Evolutionary conservation across 2,329 filamentous ascomycete genomes (phyloP).

Genomic region (Cladosporium sp.): DNA sequence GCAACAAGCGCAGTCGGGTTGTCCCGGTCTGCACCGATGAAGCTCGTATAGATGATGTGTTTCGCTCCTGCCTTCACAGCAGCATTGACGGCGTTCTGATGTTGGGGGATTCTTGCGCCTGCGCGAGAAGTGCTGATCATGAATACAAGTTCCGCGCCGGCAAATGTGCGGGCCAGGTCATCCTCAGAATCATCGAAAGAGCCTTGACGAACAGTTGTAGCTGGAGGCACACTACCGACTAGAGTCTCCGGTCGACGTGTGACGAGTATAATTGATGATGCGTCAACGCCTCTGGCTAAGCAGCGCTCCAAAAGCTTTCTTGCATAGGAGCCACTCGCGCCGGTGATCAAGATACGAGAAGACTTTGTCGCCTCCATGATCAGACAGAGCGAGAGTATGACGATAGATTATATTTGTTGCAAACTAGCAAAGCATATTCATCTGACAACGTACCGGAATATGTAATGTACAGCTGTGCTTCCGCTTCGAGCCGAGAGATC

Average conservation of each 20-base stretch:
- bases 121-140: background rate
- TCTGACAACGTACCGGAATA: too few species aligned
- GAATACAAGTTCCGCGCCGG: background rate
- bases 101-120: background rate
- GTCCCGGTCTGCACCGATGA: background rate
- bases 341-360: background rate
- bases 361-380: too few species aligned
- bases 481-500: too few species aligned
- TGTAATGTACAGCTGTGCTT: too few species aligned
- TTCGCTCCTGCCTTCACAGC: background rate
- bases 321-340: background rate
- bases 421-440: too few species aligned
- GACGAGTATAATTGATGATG: background rate
- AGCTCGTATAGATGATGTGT: background rate
- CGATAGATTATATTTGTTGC: too few species aligned
- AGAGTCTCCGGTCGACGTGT: background rate
- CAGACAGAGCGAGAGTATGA: too few species aligned
- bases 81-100: background rate
- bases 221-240: too few species aligned
- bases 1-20: background rate
- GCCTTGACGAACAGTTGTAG: background rate
- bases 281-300: background rate
- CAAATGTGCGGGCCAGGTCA: background rate
- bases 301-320: background rate
- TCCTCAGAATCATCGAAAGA: background rate